Evolutionary conservation across 2,329 filamentous ascomycete species (phyloP).

Genomic region (Aschersonia sp.): DNA sequence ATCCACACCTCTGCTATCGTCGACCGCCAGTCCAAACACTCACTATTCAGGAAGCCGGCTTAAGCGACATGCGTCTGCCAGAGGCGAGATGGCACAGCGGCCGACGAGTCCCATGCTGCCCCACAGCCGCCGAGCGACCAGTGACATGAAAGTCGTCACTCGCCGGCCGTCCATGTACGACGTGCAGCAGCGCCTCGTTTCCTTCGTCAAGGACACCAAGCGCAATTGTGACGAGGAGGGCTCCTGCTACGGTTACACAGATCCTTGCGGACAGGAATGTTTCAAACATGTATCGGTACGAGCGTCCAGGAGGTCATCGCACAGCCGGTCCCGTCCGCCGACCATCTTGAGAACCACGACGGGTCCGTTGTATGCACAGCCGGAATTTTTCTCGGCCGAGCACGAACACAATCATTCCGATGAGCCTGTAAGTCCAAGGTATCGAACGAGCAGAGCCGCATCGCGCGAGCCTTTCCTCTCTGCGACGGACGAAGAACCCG

Average conservation of each 20-base stretch:
- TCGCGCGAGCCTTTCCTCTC: slow-evolving; percentile 22
- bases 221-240: slow-evolving; percentile 45
- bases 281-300: slow-evolving; percentile 40
- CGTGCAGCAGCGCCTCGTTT: slow-evolving; percentile 42
- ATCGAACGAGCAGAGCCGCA: slow-evolving; percentile 21
- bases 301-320: slow-evolving; percentile 7
- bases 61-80: slow-evolving; percentile 14
- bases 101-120: slow-evolving; percentile 10
- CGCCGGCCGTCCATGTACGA: slow-evolving; percentile 39
- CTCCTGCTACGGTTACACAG: slow-evolving; percentile 49
- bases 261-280: slow-evolving; percentile 52
- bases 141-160: slow-evolving; percentile 15
- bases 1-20: slow-evolving; percentile 31
- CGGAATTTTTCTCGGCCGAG: slow-evolving; percentile 10
- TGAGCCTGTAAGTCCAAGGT: slow-evolving; percentile 17
- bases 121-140: slow-evolving; percentile 12
- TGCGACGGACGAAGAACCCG: slow-evolving; percentile 9
- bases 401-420: slow-evolving; percentile 5
- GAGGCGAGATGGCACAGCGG: slow-evolving; percentile 14
- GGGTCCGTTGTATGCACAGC: slow-evolving; percentile 15
- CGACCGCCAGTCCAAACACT: slow-evolving; percentile 9
- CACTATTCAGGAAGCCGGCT: slow-evolving; percentile 11
- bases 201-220: slow-evolving; percentile 52
- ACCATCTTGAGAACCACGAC: slow-evolving; percentile 28
- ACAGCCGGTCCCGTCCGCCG: slow-evolving; percentile 16